Percentiles rank a stretch among this genome's conserved stretches.
Evolutionary conservation across 805 yeast species (phyloP).

Genomic region (Peterozyma xylosa): DNA sequence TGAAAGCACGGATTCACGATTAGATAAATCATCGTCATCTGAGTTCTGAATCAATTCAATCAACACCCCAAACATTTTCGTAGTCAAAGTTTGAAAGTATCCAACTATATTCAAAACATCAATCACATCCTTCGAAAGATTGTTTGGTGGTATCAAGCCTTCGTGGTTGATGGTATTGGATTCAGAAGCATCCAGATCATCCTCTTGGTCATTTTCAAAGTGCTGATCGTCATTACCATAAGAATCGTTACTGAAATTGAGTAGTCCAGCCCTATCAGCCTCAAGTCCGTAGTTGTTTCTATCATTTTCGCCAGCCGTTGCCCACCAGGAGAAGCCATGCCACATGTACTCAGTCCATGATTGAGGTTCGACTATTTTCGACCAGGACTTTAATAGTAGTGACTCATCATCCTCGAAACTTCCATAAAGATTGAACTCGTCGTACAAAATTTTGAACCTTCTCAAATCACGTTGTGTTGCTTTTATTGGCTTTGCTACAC

Average conservation of each 20-base stretch:
- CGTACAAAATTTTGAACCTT: slow-evolving; percentile 21
- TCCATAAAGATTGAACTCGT: slow-evolving; percentile 12
- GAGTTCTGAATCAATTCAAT: slow-evolving; percentile 27
- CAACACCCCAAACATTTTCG: slow-evolving; percentile 30
- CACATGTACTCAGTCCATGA: slow-evolving; percentile 55
- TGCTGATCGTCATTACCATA: neutral
- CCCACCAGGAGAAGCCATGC: slow-evolving; percentile 82
- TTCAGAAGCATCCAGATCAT: neutral
- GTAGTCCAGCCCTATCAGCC: slow-evolving; percentile 19
- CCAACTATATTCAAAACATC: slow-evolving; percentile 30
- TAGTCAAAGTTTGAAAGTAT: slow-evolving; percentile 42
- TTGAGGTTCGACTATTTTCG: slow-evolving; percentile 34
- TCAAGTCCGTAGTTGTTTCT: slow-evolving; percentile 29
- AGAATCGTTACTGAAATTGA: slow-evolving; percentile 14
- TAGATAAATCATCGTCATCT: slow-evolving; percentile 3
- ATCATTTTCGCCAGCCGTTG: slow-evolving; percentile 66
- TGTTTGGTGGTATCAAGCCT: slow-evolving; percentile 2
- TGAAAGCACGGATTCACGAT: neutral
- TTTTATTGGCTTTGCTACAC: slow-evolving; percentile 4
- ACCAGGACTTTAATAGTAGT: slow-evolving; percentile 32
- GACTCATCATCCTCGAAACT: slow-evolving; percentile 6
- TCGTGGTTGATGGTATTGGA: neutral
- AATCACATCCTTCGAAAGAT: slow-evolving; percentile 17
- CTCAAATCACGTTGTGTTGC: slow-evolving; percentile 31
- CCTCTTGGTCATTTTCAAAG: neutral